Evolutionary conservation across 257 asterid genomes (phyloP).

Genomic region (Gentiana dahurica): DNA sequence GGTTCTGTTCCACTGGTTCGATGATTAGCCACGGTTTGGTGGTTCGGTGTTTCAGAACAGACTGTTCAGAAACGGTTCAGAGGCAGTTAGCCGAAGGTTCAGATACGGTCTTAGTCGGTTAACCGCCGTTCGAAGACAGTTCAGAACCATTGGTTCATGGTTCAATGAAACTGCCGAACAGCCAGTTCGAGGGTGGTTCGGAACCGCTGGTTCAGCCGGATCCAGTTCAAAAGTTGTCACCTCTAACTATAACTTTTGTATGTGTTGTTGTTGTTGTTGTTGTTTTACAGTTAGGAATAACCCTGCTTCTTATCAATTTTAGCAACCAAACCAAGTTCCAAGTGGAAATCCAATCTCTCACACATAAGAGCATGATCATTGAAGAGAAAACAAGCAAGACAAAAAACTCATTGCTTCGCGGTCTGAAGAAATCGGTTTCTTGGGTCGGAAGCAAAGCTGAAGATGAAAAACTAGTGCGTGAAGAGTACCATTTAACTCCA

Average conservation of each 20-base stretch:
- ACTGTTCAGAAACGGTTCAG: too few species aligned
- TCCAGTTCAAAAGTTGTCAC: background rate
- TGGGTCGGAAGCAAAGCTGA: constrained; percentile 70
- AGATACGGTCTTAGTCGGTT: too few species aligned
- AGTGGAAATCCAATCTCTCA: constrained; percentile 32
- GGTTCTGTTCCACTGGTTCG: too few species aligned
- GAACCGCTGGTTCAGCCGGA: background rate
- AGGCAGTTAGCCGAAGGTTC: too few species aligned
- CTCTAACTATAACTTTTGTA: too few species aligned
- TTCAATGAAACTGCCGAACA: too few species aligned
- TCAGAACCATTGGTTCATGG: too few species aligned
- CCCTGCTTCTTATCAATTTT: constrained; percentile 67
- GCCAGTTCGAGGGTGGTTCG: too few species aligned
- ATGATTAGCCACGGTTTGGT: too few species aligned
- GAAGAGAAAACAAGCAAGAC: constrained; percentile 12
- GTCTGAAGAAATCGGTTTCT: constrained; percentile 47
- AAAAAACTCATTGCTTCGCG: constrained; percentile 22
- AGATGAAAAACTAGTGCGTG: constrained; percentile 37
- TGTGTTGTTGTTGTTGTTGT: too few species aligned
- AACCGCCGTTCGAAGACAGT: too few species aligned
- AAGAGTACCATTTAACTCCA: constrained; percentile 75
- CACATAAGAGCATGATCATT: constrained; percentile 4
- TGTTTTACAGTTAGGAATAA: constrained; percentile 56
- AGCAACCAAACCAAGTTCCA: constrained; percentile 48
- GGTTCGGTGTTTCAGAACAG: too few species aligned